These are phyloP conservation scores for Triticum urartu DNA, from an alignment of 176 grass and related monocot genomes.

Conservation along the genomic window DNA sequence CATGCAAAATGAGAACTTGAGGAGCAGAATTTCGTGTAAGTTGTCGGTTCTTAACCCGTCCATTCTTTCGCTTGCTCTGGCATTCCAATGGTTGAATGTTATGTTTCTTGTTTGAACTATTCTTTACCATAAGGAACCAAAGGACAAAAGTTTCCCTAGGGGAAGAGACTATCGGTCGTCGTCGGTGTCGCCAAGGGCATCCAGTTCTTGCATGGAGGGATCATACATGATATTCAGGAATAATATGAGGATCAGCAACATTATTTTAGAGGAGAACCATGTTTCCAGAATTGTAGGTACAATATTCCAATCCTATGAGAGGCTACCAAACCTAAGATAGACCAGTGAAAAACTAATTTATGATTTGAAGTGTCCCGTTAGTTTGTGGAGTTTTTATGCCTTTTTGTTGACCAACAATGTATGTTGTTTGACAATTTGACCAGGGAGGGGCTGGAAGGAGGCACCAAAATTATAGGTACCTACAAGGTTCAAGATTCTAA, in stretches of 20 bases:
- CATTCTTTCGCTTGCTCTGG: not conserved
- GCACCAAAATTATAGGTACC: slow-evolving; percentile 55
- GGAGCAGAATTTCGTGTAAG: slow-evolving; percentile 81
- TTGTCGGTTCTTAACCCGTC: not conserved
- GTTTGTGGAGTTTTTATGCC: not conserved
- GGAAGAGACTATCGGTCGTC: slow-evolving; percentile 69
- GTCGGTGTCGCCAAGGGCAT: slow-evolving; percentile 75
- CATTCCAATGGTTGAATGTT: not conserved
- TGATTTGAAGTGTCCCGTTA: not conserved
- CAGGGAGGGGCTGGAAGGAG: slow-evolving; percentile 42
- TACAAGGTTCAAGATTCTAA: not conserved
- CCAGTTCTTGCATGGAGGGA: slow-evolving; percentile 53
- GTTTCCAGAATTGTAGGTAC: slow-evolving; percentile 84
- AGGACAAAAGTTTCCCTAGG: slow-evolving; percentile 70
- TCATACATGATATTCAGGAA: slow-evolving; percentile 65
- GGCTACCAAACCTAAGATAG: slow-evolving; percentile 54
- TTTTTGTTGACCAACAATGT: slow-evolving; percentile 17
- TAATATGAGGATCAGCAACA: slow-evolving; percentile 71
- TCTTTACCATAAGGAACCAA: slow-evolving; percentile 56
- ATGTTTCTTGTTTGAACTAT: not conserved
- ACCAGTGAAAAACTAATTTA: not conserved
- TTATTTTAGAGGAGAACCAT: slow-evolving; percentile 85
- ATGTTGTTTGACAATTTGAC: slow-evolving; percentile 3
- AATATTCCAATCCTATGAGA: slow-evolving; percentile 75
- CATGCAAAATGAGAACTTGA: slow-evolving; percentile 65